phyloP scores from a whole-genome alignment of 1,284 basidiomycete species.

The Tylopilus orsonianus region DNA sequence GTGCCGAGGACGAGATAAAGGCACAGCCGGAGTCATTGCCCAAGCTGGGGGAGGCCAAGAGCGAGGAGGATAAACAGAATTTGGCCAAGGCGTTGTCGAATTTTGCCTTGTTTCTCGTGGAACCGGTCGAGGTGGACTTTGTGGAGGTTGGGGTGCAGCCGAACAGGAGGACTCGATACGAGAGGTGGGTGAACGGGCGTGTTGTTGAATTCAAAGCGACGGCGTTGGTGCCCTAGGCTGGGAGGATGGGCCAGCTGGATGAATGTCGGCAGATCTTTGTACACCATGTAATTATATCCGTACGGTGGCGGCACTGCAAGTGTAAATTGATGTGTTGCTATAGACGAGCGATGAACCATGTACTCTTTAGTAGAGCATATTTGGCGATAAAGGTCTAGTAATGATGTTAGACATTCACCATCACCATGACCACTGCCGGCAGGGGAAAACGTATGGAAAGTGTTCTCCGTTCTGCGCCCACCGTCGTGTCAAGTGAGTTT shows the following conservation, averaged over 20 bases:
- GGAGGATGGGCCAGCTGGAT: background rate
- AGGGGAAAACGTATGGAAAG: slow-evolving; percentile 8
- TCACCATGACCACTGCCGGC: background rate
- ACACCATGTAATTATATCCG: background rate
- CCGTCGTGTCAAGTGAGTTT: background rate
- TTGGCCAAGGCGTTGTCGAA: slow-evolving; percentile 54
- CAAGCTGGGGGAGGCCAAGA: slow-evolving; percentile 42
- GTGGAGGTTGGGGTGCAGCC: slow-evolving; percentile 54
- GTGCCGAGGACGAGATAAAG: slow-evolving; percentile 52
- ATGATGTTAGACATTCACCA: background rate
- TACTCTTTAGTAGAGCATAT: slow-evolving; percentile 8
- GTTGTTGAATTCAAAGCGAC: slow-evolving; percentile 50
- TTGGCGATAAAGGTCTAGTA: slow-evolving; percentile 10
- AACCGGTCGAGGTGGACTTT: slow-evolving; percentile 64
- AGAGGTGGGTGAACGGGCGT: slow-evolving; percentile 31
- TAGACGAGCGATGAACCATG: background rate
- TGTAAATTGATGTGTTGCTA: slow-evolving; percentile 1
- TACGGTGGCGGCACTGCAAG: too few species aligned
- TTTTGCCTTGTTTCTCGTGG: slow-evolving; percentile 64
- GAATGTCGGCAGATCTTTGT: background rate
- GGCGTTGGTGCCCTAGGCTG: slow-evolving; percentile 51
- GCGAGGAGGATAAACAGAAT: slow-evolving; percentile 42
- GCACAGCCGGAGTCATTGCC: slow-evolving; percentile 52
- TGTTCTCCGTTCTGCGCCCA: slow-evolving; percentile 1
- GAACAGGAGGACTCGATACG: slow-evolving; percentile 55